Conservation (phyloP, 2,329 filamentous ascomycete species). For the Penicillium sp. region DNA sequence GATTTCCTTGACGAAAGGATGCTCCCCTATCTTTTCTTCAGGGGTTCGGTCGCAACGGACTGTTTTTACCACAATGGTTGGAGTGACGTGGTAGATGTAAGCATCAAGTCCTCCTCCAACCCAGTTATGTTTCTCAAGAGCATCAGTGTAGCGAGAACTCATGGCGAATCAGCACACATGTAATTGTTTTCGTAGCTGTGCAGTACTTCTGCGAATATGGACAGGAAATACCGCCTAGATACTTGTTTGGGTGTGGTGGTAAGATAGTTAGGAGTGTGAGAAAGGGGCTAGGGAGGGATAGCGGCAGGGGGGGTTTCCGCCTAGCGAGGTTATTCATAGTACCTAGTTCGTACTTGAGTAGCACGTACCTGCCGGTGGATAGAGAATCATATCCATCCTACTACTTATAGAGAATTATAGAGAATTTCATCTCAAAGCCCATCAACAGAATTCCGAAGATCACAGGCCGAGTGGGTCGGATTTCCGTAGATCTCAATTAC, state of each 20-base stretch:
- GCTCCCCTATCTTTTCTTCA: not conserved
- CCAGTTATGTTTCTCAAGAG: slow-evolving; percentile 5
- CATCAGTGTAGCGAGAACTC: not conserved
- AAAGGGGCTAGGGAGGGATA: too few relatives aligned
- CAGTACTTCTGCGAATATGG: not conserved
- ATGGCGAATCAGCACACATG: not conserved
- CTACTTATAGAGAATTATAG: too few relatives aligned
- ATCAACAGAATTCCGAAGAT: too few relatives aligned
- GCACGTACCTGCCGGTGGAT: too few relatives aligned
- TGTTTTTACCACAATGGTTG: slow-evolving; percentile 18
- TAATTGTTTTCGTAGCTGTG: not conserved
- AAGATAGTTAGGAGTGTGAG: not conserved
- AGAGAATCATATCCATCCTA: too few relatives aligned
- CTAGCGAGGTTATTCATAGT: too few relatives aligned
- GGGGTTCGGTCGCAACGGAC: slow-evolving; percentile 6
- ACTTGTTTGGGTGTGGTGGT: not conserved
- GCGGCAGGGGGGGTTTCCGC: too few relatives aligned
- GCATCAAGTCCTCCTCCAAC: slow-evolving; percentile 8
- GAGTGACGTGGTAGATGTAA: slow-evolving; percentile 11
- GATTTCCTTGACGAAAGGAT: slow-evolving; percentile 8
- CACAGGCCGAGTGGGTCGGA: too few relatives aligned
- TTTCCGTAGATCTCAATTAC: not conserved
- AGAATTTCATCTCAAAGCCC: too few relatives aligned
- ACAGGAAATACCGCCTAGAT: not conserved
- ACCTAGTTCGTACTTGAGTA: too few relatives aligned